Percentiles rank a stretch among this genome's conserved stretches.
phyloP scores from a whole-genome alignment of 202 grass and related monocot species.

The Hordeum pubiflorum region DNA sequence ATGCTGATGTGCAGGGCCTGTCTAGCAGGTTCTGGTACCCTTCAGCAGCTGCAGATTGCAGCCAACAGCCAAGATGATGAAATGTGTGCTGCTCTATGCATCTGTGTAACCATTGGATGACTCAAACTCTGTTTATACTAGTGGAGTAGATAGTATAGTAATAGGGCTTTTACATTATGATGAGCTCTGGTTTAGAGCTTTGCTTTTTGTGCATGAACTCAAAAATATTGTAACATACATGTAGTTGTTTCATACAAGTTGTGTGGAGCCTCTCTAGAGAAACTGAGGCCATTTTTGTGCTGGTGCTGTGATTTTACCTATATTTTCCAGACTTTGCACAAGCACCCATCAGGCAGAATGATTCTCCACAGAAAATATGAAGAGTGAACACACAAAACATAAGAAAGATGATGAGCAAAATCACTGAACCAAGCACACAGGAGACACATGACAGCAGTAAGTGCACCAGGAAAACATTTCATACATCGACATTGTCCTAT shows the following conservation, averaged over 20 bases:
- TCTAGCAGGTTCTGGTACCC: constrained; percentile 28
- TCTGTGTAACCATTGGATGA: neutral
- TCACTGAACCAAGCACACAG: neutral
- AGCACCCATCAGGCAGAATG: neutral
- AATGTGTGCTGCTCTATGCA: neutral
- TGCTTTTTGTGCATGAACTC: neutral
- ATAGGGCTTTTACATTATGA: neutral
- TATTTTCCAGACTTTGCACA: neutral
- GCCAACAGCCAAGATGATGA: neutral
- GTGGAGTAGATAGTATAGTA: neutral
- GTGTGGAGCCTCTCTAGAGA: neutral
- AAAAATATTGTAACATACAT: neutral
- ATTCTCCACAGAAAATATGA: neutral
- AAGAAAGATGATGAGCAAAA: neutral
- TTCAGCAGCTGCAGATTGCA: neutral
- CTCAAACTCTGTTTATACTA: neutral
- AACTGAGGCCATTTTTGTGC: neutral
- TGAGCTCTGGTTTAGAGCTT: neutral
- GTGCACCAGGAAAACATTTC: neutral
- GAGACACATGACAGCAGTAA: neutral
- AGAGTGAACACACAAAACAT: neutral
- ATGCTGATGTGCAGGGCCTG: constrained; percentile 32
- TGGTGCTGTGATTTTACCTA: neutral
- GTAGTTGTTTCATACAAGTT: neutral
- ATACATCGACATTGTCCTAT: constrained; percentile 5